Conservation (phyloP, 176 grass and related monocot species). For the Neostapfia colusana region DNA sequence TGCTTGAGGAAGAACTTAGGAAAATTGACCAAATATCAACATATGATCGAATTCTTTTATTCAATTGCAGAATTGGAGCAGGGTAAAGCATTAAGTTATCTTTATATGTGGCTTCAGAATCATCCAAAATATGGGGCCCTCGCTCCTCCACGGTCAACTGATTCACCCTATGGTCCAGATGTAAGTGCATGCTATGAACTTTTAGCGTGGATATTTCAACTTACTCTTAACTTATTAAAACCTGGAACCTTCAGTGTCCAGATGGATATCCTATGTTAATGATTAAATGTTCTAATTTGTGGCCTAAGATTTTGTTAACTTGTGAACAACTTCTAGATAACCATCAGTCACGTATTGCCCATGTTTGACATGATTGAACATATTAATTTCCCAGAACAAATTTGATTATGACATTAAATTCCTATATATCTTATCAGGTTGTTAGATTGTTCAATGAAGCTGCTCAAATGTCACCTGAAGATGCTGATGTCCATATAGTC, state of each 20-base stretch:
- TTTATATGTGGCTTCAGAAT: slow-evolving; percentile 92
- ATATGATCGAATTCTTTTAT: slow-evolving; percentile 32
- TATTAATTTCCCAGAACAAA: neutral
- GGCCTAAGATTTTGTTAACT: neutral
- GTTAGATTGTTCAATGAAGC: slow-evolving; percentile 88
- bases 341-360: neutral
- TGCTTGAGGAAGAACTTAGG: neutral
- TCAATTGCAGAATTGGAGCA: slow-evolving; percentile 86
- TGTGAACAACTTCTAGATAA: neutral
- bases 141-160: slow-evolving; percentile 54
- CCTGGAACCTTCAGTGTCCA: slow-evolving; percentile 27
- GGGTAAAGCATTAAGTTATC: slow-evolving; percentile 86
- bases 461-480: slow-evolving; percentile 86
- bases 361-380: slow-evolving; percentile 16
- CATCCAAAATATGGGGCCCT: slow-evolving; percentile 94
- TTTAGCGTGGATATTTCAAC: neutral
- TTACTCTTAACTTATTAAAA: slow-evolving; percentile 22
- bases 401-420: slow-evolving; percentile 37
- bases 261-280: slow-evolving; percentile 18
- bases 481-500: slow-evolving; percentile 98
- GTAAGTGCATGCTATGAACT: slow-evolving; percentile 51
- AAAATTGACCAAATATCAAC: slow-evolving; percentile 9
- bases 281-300: slow-evolving; percentile 10
- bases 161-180: slow-evolving; percentile 84
- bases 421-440: slow-evolving; percentile 60